Evolutionary conservation across 2,329 filamentous ascomycete species (phyloP).

Genomic region (Calonectria hawksworthii): DNA sequence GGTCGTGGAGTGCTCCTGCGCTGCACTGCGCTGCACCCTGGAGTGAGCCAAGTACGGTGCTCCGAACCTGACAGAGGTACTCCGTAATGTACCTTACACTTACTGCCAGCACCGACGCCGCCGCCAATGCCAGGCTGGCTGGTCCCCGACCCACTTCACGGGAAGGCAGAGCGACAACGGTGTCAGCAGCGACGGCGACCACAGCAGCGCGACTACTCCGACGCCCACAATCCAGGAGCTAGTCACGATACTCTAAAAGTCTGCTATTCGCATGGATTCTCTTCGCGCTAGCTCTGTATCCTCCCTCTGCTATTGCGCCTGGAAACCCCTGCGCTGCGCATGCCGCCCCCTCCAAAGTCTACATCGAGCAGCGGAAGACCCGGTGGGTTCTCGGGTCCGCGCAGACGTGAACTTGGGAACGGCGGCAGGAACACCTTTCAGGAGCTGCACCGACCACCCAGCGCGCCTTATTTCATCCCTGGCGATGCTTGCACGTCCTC

Average conservation of each 20-base stretch:
- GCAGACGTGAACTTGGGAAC: slow-evolving; percentile 28
- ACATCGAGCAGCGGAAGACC: slow-evolving; percentile 34
- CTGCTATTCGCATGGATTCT: background rate
- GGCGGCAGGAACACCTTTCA: slow-evolving; percentile 7
- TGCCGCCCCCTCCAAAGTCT: background rate
- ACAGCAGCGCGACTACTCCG: slow-evolving; percentile 2
- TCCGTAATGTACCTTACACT: slow-evolving; percentile 16
- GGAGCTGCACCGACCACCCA: background rate
- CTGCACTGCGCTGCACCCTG: slow-evolving; percentile 19
- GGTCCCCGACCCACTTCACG: slow-evolving; percentile 22
- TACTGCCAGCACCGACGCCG: slow-evolving; percentile 20
- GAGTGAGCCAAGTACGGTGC: slow-evolving; percentile 40
- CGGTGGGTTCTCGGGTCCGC: slow-evolving; percentile 47
- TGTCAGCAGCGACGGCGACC: slow-evolving; percentile 10
- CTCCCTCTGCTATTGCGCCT: background rate
- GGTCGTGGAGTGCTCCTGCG: slow-evolving; percentile 31
- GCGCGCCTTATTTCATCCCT: background rate
- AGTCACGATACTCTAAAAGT: background rate
- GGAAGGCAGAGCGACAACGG: slow-evolving; percentile 26
- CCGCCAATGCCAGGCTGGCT: slow-evolving; percentile 24
- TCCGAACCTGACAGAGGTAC: slow-evolving; percentile 3
- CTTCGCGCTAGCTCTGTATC: background rate
- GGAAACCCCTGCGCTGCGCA: background rate
- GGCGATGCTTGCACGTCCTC: background rate
- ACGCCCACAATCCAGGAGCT: background rate